Evolutionary conservation across 2,329 filamentous ascomycete genomes (phyloP), one percentile per base, ranked within the genome.

Genomic region (Aspergillus sp.): DNA sequence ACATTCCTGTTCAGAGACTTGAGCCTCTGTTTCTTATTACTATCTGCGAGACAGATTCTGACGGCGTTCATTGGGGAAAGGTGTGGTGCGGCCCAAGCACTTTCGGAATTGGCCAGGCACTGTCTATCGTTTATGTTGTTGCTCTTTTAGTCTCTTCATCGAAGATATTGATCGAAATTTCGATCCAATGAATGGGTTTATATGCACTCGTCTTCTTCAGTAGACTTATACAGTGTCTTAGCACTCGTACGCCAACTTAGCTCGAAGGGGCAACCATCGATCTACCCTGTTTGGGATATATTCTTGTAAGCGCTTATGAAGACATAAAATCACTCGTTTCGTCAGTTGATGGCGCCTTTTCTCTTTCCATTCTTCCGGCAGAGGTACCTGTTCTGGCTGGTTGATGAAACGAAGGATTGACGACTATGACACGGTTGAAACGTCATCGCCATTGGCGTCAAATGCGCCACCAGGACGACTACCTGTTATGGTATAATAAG

Each of bases 41-140:
- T 50, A 30, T 35, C 37, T 53, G 46, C 39, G 19, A 41, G 33
- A 20, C 17, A 41, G 30, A 43, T 42, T 37, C 42, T 37, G 48
- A 19, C 49, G 56, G 54, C 57, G 56, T 57, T 53, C 45, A 43
- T 51, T 45, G 17, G 37, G 53, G 54, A 49, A 20, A 27, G n/a
- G 32, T 10, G 43, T 39, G 47, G 48, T 49, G 46, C 35, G 39
- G 35, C 48, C 47, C 25, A 33, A 50, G 45, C 51, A 49, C 35
- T 50, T 41, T 41, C 6, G 12, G 23, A 43, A 27, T 43, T 22
- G 41, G 41, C 41, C 41, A 25, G 30, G 41, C 41, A 43, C 20
- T 25, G 20, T 42, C 41, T 17, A 43, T 43, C 13, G 2, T 27
- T 43, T 15, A 23, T 42, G 20, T 42, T 17, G 20, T 22, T 23